Base-by-base conservation (phyloP, 2,329 filamentous ascomycete genomes). In the Colletotrichum lupini region DNA sequence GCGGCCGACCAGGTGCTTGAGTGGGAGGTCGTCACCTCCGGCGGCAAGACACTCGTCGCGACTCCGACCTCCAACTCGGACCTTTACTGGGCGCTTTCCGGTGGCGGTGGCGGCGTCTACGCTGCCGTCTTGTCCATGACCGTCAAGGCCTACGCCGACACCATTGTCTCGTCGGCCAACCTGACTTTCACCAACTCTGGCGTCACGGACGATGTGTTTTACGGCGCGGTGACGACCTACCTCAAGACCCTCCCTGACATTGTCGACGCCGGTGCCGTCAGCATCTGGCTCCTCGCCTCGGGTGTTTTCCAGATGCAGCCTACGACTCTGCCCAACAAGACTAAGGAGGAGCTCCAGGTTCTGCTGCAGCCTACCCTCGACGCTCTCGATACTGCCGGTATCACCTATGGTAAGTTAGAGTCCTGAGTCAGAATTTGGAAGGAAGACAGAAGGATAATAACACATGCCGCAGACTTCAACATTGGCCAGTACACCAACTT, bases 51-150 rank as follows among this genome's bases (percentile, higher is more conserved):
- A 19, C 67, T 88, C 0, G 82, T 79, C 1, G 88, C 87, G 2
- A 84, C 81, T 3, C 83, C 79, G 0, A 77, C 79, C 0, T 60
- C 85, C 24, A 84, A 90, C 67, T 63, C 80, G 0, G 88, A 91
- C 67, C 81, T 91, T 1, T 90, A 87, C 78, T 91, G 88, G 88
- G 89, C 88, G 2, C 77, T 90, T 5, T 81, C 81, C 59, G 87
- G 88, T 8, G 87, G 88, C 5, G 87, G 88, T 3, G 85, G 82
- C 9, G 87, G 87, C 3, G 88, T 83, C 2, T 91, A 86, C 74
- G 89, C 83, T 1, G 82, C 90, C 0, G 85, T 90, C 4, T 77
- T 84, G 22, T 87, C 85, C 11, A 82, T 89, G 78, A 89, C 87
- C 0, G 78, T 83, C 52, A 71, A 72, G 67, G 72, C 68, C 4